Evolutionary conservation across 257 asterid genomes (phyloP).

Genomic region (Solanum sparsipilum): DNA sequence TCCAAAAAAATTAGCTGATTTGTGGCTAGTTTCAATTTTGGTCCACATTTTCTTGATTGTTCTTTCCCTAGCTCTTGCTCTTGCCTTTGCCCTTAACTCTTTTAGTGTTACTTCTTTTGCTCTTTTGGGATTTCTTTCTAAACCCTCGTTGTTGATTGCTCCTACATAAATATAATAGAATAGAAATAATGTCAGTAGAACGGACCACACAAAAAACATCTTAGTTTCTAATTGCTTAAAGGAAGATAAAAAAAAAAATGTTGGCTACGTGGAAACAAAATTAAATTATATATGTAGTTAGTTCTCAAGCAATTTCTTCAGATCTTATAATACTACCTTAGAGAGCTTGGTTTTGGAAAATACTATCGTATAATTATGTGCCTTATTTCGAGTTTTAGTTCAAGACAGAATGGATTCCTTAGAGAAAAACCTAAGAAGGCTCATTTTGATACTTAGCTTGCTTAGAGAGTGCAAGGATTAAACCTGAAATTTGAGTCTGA

Average conservation of each 20-base stretch:
- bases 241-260: not conserved
- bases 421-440: not conserved
- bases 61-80: conserved; percentile 87
- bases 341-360: not conserved
- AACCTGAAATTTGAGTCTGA: not conserved
- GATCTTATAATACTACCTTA: not conserved
- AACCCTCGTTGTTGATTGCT: conserved; percentile 1
- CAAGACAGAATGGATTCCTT: not conserved
- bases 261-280: not conserved
- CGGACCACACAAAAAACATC: not conserved
- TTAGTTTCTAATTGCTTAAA: too few relatives aligned
- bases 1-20: not conserved
- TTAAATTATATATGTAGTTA: not conserved
- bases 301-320: not conserved
- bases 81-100: conserved; percentile 67
- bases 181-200: not conserved
- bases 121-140: not conserved
- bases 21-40: conserved; percentile 1
- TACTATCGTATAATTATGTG: not conserved
- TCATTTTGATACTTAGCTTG: not conserved
- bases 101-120: conserved; percentile 3
- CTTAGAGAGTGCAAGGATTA: not conserved
- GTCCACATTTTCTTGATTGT: conserved; percentile 47
- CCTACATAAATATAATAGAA: not conserved
- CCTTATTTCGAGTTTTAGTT: not conserved